Conservation (phyloP, 148 eudicot genomes). For the Camellia lanceoleosa region DNA sequence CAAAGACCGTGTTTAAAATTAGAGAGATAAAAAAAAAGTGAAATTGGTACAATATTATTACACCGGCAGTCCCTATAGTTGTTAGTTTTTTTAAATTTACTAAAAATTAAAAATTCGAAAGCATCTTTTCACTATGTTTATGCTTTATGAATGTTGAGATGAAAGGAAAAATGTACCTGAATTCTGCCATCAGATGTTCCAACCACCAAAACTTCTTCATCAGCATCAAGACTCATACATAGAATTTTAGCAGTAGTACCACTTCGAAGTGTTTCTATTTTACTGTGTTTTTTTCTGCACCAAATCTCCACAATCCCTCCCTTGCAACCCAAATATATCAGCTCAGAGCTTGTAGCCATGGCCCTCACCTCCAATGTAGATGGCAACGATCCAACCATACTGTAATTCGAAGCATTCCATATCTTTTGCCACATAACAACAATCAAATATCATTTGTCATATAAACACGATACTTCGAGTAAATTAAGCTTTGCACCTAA, state of each 20-base stretch:
- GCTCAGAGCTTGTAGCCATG: constrained; percentile 47
- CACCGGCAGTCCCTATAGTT: too few species aligned
- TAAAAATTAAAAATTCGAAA: too few species aligned
- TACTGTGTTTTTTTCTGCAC: constrained; percentile 42
- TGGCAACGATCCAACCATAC: constrained; percentile 38
- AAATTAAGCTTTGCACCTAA: too few species aligned
- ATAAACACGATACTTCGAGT: background rate
- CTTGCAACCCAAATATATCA: constrained; percentile 45
- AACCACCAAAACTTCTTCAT: constrained; percentile 37
- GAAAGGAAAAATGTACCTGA: constrained; percentile 30
- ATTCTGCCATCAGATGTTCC: constrained; percentile 56
- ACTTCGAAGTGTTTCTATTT: constrained; percentile 40
- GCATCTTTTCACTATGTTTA: background rate
- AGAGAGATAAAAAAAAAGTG: too few species aligned
- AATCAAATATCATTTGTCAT: background rate
- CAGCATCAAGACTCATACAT: constrained; percentile 39
- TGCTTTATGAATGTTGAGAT: background rate
- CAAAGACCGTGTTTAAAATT: too few species aligned
- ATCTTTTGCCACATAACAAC: constrained; percentile 24
- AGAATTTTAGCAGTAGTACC: constrained; percentile 29
- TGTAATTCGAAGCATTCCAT: constrained; percentile 42
- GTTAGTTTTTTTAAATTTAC: too few species aligned
- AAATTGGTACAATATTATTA: too few species aligned
- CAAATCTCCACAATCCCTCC: constrained; percentile 49
- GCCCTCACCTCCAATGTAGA: constrained; percentile 36